These are phyloP conservation scores for Candida albicans DNA, from an alignment of 1,139 yeast genomes.

Conservation along the genomic window DNA sequence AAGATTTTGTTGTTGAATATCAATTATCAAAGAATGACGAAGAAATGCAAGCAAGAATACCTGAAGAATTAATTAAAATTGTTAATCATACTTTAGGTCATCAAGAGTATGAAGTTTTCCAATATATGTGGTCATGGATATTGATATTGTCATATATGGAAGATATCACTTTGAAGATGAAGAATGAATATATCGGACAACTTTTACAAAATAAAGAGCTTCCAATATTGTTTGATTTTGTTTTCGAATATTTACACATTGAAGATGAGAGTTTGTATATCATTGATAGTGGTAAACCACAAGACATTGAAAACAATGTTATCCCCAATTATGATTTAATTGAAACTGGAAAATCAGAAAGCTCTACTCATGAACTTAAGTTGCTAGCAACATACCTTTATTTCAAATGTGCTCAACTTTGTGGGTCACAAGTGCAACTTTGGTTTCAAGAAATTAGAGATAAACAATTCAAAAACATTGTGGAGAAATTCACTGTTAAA, in stretches of 20 bases:
- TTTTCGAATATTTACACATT: conserved; percentile 51
- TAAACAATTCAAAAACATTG: conserved; percentile 52
- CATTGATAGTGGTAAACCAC: conserved; percentile 8
- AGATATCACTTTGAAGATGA: conserved; percentile 63
- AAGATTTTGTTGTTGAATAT: conserved; percentile 60
- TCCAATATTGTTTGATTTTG: conserved; percentile 46
- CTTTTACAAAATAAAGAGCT: conserved; percentile 50
- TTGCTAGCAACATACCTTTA: conserved; percentile 53
- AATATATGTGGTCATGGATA: conserved; percentile 71
- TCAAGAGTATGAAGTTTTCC: conserved; percentile 24
- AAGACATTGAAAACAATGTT: conserved; percentile 11
- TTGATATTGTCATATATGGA: conserved; percentile 63
- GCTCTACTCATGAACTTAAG: conserved; percentile 25
- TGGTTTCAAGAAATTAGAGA: conserved; percentile 72
- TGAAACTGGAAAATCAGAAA: conserved; percentile 20
- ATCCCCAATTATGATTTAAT: conserved; percentile 21
- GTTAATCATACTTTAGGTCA: conserved; percentile 1
- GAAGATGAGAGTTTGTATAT: conserved; percentile 21
- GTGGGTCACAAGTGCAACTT: conserved; percentile 66
- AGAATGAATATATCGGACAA: conserved; percentile 60
- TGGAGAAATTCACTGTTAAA: conserved; percentile 63
- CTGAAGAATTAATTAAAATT: conserved; percentile 31
- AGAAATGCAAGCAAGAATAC: conserved; percentile 33
- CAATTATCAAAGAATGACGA: conserved; percentile 42
- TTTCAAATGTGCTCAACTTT: conserved; percentile 54